These are phyloP conservation scores for Ganoderma leucocontextum DNA, from an alignment of 1,284 basidiomycete genomes.

Conservation along the genomic window DNA sequence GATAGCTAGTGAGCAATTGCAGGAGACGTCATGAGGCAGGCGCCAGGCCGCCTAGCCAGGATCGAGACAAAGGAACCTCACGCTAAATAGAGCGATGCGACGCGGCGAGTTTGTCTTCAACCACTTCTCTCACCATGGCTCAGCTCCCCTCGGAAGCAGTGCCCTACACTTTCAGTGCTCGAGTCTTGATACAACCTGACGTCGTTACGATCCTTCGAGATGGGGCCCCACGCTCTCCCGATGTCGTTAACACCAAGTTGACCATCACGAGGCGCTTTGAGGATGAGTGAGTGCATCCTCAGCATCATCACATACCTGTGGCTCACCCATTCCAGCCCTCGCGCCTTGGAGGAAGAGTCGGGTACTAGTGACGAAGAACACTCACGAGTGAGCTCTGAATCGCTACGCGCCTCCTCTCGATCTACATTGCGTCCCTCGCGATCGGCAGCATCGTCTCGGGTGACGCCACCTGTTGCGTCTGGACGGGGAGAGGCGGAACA, in stretches of 20 bases:
- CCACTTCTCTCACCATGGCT: background rate
- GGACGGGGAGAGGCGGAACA: no score
- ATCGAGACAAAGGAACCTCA: slow-evolving; percentile 1
- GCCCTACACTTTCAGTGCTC: background rate
- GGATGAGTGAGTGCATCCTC: background rate
- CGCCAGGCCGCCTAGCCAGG: background rate
- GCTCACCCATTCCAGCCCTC: no score
- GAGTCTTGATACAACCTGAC: background rate
- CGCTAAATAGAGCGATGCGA: background rate
- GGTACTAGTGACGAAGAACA: no score
- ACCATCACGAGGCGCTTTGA: background rate
- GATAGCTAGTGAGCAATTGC: no score
- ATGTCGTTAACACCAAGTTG: background rate
- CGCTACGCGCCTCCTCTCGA: no score
- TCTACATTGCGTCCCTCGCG: no score
- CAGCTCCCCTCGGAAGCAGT: background rate
- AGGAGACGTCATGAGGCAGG: no score
- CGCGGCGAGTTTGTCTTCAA: background rate
- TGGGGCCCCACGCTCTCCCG: background rate
- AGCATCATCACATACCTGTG: no score
- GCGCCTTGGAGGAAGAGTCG: no score
- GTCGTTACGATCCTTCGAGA: background rate
- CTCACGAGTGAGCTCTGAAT: no score
- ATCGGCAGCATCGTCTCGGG: no score
- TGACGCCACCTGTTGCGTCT: no score